Base-by-base conservation (phyloP, 2,329 filamentous ascomycete genomes). In the Colletotrichum tabaci region DNA sequence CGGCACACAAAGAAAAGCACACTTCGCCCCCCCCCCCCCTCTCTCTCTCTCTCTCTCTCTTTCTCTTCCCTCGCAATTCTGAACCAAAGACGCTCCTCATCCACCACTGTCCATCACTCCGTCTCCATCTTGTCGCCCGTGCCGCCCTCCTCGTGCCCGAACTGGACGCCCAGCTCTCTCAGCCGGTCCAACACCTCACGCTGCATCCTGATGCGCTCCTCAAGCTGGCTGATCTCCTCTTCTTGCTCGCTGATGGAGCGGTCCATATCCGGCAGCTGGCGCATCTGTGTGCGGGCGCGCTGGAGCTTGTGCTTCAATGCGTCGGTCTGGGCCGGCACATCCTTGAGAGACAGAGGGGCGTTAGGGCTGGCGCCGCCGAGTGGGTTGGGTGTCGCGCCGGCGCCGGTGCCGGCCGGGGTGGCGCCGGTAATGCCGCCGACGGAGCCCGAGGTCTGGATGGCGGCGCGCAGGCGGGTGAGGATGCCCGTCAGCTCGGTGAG, bases 221-320 rank as follows among this genome's bases (percentile, higher is more conserved):
- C 90, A 56, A 95, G 84, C 75, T 90, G 87, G 47, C 77, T 80
- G 23, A 95, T 92, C 84, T 96, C 93, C 16, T 86, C 87, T 75
- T 92, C 86, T 83, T 96, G 94, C 79, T 94, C 92, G 67, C 86
- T 86, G 16, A 92, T 83, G 6, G 85, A 87, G 64, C 93, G 87
- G 21, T 89, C 84, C 79, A 96, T 89, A 81, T 95, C 93, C 12
- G 92, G 92, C 75, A 96, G 81, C 38, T 85, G 84, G 77, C 87
- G 86, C 63, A 95, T 85, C 75, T 91, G 89, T 44, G 86, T 87
- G 61, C 93, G 87, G 61, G 95, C 95, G 75, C 92, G 92, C 80
- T 95, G 92, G 70, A 98, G 89, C 82, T 94, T 94, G 82, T 95
- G 91, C 82, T 94, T 95, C 76, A 98, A 86, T 46, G 89, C 88